Base-by-base conservation (phyloP, 2,329 filamentous ascomycete species). In the Mariannaea elegans region DNA sequence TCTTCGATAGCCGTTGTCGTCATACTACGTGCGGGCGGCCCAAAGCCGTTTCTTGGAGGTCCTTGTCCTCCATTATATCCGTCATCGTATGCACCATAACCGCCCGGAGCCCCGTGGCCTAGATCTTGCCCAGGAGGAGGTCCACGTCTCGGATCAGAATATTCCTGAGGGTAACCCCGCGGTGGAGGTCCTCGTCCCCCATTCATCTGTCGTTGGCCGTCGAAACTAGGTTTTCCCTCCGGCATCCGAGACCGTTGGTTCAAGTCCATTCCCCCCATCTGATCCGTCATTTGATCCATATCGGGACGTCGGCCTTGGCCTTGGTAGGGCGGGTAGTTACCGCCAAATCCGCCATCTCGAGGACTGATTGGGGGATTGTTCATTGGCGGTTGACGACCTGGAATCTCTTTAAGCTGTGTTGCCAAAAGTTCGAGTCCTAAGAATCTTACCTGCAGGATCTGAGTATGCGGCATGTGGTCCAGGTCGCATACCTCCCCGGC, bases 1-100 rank as follows among this genome's bases (percentile, higher is more conserved):
- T 82, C 78, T 55, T 83, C 80, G 3, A 78, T 72, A 2, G 86
- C 85, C 84, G 88, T 86, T 5, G 87, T 89, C 81, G 87, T 89
- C 81, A 83, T 85, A 57, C 86, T 89, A 65, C 87, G 79, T n/a
- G 76, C 70, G 8, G 83, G 84, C 2, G 83, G 81, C 0, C 78
- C 83, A 64, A 83, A 87, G 6, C 78, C 77, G 36, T 79, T 75
- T 60, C 71, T 69, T 8, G 64, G 65, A 10, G 77, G 75, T 23
- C 59, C 65, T 34, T 75, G 75, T 50, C 74, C 62, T 3, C 55
- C 65, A 29, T 59, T 58, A 44, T 73, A 73, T 46, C 69, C 69
- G 47, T 70, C 66, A 23, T 71, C 64, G 47, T 73, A 71, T 19
- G 65, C 68, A 23, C 62, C 65, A 52, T 74, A 73, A 29, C 65